Base-by-base conservation (phyloP, 148 eudicot species). In the Euryodendron excelsum region DNA sequence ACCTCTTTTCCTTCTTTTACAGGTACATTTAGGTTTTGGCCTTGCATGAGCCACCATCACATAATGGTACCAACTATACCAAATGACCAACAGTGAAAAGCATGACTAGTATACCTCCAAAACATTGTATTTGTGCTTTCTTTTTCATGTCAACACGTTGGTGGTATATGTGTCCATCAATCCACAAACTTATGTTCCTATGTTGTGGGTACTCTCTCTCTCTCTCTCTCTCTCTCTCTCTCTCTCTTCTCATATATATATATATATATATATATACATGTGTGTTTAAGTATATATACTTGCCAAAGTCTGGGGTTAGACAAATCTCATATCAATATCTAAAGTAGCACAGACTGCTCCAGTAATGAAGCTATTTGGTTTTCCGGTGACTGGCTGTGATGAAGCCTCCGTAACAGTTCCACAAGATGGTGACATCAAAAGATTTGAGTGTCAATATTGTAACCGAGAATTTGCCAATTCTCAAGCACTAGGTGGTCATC, bases 401-500 rank as follows among this genome's bases (percentile, higher is more conserved):
- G 62, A 56, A 14, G 12, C 45, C 47, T 82, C 75, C 1, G 63
- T 75, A 33, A 58, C 76, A 20, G 76, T 47, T 0, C 79, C 69
- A 5, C 67, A 1, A 11, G 83, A 77, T 31, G 30, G 31, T 4
- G 83, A 77, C 58, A 77, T 50, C 73, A 81, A 59, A 30, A 63
- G 80, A 31, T 86, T 84, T 11, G 85, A 79, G 61, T 86, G 89
- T 74, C 89, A 86, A 62, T 85, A 79, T 21, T 86, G 89, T 59
- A 56, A 79, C 72, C 69, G 87, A 6, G 78, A 72, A 31, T 86
- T 84, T 28, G 47, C 81, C 11, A 86, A 81, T 58, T 86, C 89
- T 21, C 89, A 86, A 41, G 89, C 89, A 69, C 66, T 86, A 52
- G 89, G 89, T 18, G 89, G 89, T 45, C 89, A 86, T 39, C 89